phyloP scores from a whole-genome alignment of 768 basidiomycete species.

The Daedaleopsis nitida region DNA sequence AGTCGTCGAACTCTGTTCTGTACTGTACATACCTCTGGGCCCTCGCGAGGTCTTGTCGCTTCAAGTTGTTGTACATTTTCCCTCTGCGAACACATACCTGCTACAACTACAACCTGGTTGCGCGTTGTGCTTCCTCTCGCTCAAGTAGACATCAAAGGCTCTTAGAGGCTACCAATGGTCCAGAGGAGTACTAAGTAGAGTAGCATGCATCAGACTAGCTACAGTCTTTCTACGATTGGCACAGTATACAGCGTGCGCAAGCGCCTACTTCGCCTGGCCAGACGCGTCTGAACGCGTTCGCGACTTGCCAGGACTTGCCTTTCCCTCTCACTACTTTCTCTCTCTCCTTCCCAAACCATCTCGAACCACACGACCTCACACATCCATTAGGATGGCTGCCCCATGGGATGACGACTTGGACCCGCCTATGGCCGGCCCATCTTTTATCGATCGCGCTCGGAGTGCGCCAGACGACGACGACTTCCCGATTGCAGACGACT shows the following conservation, averaged over 20 bases:
- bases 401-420: conserved; percentile 12
- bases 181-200: too few relatives aligned
- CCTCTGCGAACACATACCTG: too few relatives aligned
- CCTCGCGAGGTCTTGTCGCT: too few relatives aligned
- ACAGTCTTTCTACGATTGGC: too few relatives aligned
- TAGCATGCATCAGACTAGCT: too few relatives aligned
- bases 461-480: conserved; percentile 39
- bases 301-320: background rate
- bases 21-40: background rate
- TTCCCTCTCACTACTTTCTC: background rate
- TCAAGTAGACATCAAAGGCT: too few relatives aligned
- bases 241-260: too few relatives aligned
- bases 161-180: too few relatives aligned
- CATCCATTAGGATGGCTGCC: background rate
- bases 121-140: too few relatives aligned
- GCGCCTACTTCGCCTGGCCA: too few relatives aligned
- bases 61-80: too few relatives aligned
- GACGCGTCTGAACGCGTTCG: conserved; percentile 3
- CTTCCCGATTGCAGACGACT: conserved; percentile 33
- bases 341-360: background rate
- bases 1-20: background rate
- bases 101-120: too few relatives aligned
- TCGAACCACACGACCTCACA: background rate
- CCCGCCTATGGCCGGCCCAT: conserved; percentile 23
- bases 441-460: conserved; percentile 40